A percentile compares a stretch with the other conserved stretches of the same genome.
Conservation (phyloP, 345 rosid genomes). For the Eucalyptus rudis region DNA sequence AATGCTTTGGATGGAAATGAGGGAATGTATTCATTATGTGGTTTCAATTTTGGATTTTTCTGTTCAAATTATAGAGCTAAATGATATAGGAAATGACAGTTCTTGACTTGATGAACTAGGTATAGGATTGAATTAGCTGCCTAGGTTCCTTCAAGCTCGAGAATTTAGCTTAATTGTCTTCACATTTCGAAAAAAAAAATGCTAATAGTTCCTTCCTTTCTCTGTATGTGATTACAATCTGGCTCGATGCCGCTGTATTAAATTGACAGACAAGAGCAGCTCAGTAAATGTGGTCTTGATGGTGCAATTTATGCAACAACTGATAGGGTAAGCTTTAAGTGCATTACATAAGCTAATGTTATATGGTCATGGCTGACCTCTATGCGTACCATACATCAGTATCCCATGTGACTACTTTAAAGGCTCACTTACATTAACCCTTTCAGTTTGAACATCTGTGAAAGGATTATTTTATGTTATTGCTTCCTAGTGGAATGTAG, state of each 20-base stretch:
- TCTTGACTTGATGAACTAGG: neutral
- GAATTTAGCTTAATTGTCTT: neutral
- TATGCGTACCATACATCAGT: neutral
- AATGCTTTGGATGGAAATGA: neutral
- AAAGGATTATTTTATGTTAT: neutral
- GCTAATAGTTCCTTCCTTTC: neutral
- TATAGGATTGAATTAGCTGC: neutral
- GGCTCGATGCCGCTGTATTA: neutral
- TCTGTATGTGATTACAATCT: neutral
- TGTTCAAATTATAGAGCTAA: neutral
- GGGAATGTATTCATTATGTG: neutral
- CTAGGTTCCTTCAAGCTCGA: neutral
- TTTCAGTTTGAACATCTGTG: neutral
- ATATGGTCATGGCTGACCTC: neutral
- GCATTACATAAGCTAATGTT: neutral
- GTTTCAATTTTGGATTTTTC: neutral
- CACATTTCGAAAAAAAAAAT: neutral
- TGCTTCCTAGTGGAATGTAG: neutral
- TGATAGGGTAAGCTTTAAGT: slow-evolving; percentile 21
- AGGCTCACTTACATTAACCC: neutral
- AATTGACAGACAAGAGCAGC: slow-evolving; percentile 35
- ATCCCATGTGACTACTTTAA: neutral
- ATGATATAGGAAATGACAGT: neutral
- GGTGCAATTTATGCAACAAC: slow-evolving; percentile 31
- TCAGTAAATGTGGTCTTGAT: slow-evolving; percentile 42